phyloP scores from a whole-genome alignment of 2,329 filamentous ascomycete genomes.

The Sclerotinia minor region DNA sequence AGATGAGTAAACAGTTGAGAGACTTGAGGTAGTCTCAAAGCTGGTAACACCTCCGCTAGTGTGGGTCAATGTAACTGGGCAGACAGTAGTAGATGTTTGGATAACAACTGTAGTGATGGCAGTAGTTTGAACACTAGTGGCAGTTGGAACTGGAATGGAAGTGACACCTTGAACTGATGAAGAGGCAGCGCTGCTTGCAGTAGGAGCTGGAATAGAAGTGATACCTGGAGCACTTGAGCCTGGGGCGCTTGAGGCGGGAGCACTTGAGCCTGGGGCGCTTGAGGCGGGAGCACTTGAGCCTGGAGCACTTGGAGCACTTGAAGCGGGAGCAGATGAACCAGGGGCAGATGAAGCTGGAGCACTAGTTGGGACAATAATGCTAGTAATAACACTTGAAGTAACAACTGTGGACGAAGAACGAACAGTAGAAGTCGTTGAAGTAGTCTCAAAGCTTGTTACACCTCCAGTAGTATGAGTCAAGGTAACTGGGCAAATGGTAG shows the following conservation, averaged over 20 bases:
- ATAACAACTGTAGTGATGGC: slow-evolving; percentile 34
- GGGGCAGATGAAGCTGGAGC: neutral
- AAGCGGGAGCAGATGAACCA: too few relatives aligned
- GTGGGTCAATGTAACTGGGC: slow-evolving; percentile 38
- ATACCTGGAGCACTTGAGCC: too few relatives aligned
- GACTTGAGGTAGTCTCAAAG: slow-evolving; percentile 34
- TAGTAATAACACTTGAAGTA: slow-evolving; percentile 28
- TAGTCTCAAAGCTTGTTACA: slow-evolving; percentile 1
- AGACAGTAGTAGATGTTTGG: slow-evolving; percentile 37
- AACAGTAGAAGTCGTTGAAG: slow-evolving; percentile 40
- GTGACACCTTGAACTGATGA: slow-evolving; percentile 1
- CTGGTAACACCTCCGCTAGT: slow-evolving; percentile 30
- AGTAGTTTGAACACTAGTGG: slow-evolving; percentile 26
- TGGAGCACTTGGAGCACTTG: too few relatives aligned
- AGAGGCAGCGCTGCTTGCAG: neutral
- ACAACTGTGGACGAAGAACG: slow-evolving; percentile 39
- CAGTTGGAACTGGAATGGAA: neutral
- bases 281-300: too few relatives aligned
- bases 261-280: too few relatives aligned
- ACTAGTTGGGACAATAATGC: slow-evolving; percentile 9
- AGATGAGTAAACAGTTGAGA: slow-evolving; percentile 43
- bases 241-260: too few relatives aligned
- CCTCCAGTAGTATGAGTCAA: slow-evolving; percentile 8
- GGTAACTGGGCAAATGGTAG: slow-evolving; percentile 40
- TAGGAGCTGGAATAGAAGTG: too few relatives aligned